Evolutionary conservation across 2,329 filamentous ascomycete species (phyloP).

Genomic region (Paramyrothecium roridum): DNA sequence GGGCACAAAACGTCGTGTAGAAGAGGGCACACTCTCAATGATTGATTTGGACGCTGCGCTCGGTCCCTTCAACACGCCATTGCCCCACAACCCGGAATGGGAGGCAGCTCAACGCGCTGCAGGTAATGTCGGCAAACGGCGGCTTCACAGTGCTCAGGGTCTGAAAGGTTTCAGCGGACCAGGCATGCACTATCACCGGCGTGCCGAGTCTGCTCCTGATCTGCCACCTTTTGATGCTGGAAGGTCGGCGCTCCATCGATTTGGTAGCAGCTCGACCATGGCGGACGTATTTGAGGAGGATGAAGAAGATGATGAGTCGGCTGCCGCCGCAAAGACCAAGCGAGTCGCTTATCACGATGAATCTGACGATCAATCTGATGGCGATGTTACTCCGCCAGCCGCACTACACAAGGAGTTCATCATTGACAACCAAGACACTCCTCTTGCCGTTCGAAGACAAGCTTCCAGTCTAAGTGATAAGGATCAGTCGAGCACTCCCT

Average conservation of each 20-base stretch:
- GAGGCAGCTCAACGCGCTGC: constrained; percentile 62
- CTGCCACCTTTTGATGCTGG: constrained; percentile 69
- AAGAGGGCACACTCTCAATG: constrained; percentile 71
- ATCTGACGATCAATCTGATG: constrained; percentile 44
- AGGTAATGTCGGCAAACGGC: constrained; percentile 53
- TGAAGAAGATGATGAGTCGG: constrained; percentile 60
- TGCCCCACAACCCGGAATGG: constrained; percentile 61
- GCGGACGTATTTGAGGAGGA: constrained; percentile 86
- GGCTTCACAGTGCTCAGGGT: constrained; percentile 75
- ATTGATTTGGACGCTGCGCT: constrained; percentile 94
- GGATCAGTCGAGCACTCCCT: constrained; percentile 19
- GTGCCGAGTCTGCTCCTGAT: constrained; percentile 77
- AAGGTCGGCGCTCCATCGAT: constrained; percentile 56
- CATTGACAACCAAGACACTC: constrained; percentile 15
- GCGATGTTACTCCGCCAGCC: constrained; percentile 30
- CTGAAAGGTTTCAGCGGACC: constrained; percentile 65
- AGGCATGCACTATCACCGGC: constrained; percentile 72
- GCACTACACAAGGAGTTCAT: constrained; percentile 15
- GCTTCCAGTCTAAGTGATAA: constrained; percentile 42
- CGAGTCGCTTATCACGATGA: constrained; percentile 36
- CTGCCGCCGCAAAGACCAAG: constrained; percentile 32
- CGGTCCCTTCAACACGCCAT: constrained; percentile 84
- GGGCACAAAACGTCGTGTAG: constrained; percentile 39
- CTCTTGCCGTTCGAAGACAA: constrained; percentile 34
- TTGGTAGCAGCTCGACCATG: constrained; percentile 70